Conservation (phyloP, 1,284 basidiomycete genomes). For the Microbotryum silenes-acaulis region DNA sequence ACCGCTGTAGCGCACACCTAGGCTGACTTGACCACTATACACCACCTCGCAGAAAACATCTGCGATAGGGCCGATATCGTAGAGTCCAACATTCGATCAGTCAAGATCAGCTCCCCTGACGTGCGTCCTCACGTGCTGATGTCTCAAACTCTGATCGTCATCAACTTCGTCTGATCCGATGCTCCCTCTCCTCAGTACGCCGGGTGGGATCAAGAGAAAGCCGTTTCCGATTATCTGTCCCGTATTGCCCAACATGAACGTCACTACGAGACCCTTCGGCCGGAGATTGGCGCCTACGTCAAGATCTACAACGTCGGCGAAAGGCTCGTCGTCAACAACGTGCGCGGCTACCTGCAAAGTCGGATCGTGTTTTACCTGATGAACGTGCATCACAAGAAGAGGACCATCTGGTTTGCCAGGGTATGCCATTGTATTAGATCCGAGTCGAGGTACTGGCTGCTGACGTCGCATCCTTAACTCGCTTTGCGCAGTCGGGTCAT, state of each 20-base stretch:
- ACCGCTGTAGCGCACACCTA: too few species aligned
- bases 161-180: too few species aligned
- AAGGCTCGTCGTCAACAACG: conserved; percentile 77
- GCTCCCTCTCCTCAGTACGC: conserved; percentile 58
- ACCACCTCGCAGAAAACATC: conserved; percentile 39
- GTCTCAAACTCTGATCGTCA: neutral
- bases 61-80: conserved; percentile 71
- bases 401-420: conserved; percentile 93
- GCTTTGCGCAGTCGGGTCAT: conserved; percentile 62
- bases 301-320: conserved; percentile 95
- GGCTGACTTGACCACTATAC: neutral
- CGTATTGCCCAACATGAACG: conserved; percentile 84
- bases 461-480: neutral
- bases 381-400: conserved; percentile 79
- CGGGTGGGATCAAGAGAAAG: conserved; percentile 83
- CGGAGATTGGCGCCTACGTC: conserved; percentile 70
- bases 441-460: neutral
- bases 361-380: conserved; percentile 67
- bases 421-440: conserved; percentile 46
- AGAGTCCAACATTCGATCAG: conserved; percentile 85
- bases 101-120: conserved; percentile 97
- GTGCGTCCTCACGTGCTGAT: conserved; percentile 47
- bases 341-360: conserved; percentile 76
- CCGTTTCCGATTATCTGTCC: conserved; percentile 79
- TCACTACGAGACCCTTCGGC: conserved; percentile 77